Conservation (phyloP, 768 basidiomycete species). For the Gyrodon lividus region DNA sequence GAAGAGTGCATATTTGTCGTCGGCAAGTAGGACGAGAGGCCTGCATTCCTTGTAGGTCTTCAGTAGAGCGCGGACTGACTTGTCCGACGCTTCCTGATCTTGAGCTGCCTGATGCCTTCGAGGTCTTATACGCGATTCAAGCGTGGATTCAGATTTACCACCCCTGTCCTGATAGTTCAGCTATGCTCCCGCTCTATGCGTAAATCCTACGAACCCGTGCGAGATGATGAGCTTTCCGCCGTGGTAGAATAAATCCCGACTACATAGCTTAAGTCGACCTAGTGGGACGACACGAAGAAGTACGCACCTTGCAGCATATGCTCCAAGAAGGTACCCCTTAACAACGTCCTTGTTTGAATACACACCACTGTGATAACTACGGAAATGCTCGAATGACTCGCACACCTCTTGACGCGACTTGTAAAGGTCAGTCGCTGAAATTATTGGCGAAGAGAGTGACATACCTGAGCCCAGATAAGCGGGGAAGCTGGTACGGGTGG, state of each 20-base stretch:
- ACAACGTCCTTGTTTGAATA: constrained; percentile 60
- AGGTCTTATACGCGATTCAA: no score
- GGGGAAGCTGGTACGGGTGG: constrained; percentile 31
- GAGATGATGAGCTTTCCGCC: constrained; percentile 74
- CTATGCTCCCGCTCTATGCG: background rate
- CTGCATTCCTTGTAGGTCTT: constrained; percentile 51
- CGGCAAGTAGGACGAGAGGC: constrained; percentile 70
- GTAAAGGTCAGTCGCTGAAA: constrained; percentile 1
- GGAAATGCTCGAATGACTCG: constrained; percentile 68
- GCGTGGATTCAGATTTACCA: constrained; percentile 62
- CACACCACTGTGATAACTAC: constrained; percentile 78
- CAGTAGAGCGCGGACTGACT: constrained; percentile 68
- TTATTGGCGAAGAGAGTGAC: constrained; percentile 6
- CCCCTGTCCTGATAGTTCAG: constrained; percentile 43
- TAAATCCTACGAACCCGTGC: constrained; percentile 59
- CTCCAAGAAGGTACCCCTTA: constrained; percentile 77
- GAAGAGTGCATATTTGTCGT: constrained; percentile 71
- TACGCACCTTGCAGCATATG: constrained; percentile 61
- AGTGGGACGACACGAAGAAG: background rate
- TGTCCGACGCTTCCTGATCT: constrained; percentile 68
- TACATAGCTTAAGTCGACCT: constrained; percentile 28
- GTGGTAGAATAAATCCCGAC: constrained; percentile 67
- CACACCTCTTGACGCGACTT: constrained; percentile 85
- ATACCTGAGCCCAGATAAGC: constrained; percentile 46
- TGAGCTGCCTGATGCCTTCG: constrained; percentile 44